Base-by-base conservation (phyloP, 2,329 filamentous ascomycete species). In the Aspergillus japonicus region DNA sequence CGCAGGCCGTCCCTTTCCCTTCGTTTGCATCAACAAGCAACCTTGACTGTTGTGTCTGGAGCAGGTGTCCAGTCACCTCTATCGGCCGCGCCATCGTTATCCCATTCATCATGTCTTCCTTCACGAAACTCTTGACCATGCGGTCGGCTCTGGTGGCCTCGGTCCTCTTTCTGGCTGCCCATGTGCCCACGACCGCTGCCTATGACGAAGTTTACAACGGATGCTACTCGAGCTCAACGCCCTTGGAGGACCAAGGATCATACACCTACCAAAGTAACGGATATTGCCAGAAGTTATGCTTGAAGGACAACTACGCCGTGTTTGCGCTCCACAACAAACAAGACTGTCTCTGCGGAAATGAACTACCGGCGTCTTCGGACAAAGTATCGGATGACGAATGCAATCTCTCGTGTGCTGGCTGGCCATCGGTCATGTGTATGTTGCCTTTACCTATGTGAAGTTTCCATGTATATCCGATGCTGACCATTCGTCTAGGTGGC, bases 311-410 rank as follows among this genome's bases (percentile, higher is more conserved):
- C 7, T 80, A 83, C 39, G 78, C 81, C 1, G 89, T 92, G 7
- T 85, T 88, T 68, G 91, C 82, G 33, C 77, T 90, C 49, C 84
- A 82, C 7, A 81, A 82, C 19, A 84, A 84, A 16, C 79, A 81
- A 19, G 76, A 85, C 64, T 96, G 92, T 77, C 90, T 81, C 69
- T 96, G 92, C 69, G 92, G 92, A 60, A 78, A 86, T 63, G 75
- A 81, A 60, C 82, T 93, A 51, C 92, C 92, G 0, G 80, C 87
- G 16, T 68, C 79, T 44, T 78, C 78, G 16, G 78, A 79, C 47
- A 71, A 87, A 61, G 82, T 85, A 6, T 77, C 82, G 49, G 83
- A 88, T 69, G 72, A 72, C 7, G 77, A 86, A 16, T 96, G 92
- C 77, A 80, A 85, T 69, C 82, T 81, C 29, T 71, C 80, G 0